Base-by-base conservation (phyloP, 179 eudicot genomes). In the Gypsophila paniculata region DNA sequence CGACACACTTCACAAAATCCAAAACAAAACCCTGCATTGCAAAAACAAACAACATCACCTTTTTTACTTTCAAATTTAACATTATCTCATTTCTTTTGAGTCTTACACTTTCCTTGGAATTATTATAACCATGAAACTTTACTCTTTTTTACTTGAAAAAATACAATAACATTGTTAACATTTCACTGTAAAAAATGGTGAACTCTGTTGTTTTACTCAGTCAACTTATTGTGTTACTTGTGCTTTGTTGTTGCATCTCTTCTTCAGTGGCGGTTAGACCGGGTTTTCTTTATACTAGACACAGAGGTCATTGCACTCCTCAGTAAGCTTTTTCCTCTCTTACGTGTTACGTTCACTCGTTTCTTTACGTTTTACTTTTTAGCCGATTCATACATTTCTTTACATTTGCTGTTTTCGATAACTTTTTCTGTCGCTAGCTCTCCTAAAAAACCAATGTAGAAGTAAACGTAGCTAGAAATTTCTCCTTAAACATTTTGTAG, bases 301-400 rank as follows among this genome's bases (percentile, higher is more conserved):
- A 75, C 76, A 81, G 87, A 85, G 96, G 98, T 72, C 83, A 78
- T 69, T 92, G 98, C 81, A 88, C 96, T 76, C 91, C 96, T 19
- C 90, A 86, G 98, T 92, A 85, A 79, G 75, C 19, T 8, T 36
- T 36, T 61, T 52, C 22, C 61, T 70, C 68, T 23, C 11, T 3
- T 39, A 1, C 34, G 34, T n/a, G 4, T 29, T 29, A 29, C 34
- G 34, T 1, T 29, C 34, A 29, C 2, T 29, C 46, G 8, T 42
- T 9, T 42, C 46, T 42, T 42, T 42, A 42, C 46, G 46, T 42
- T 0, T 42, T 42, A 29, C 34, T 29, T 29, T 29, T 29, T 29
- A 4, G 34, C 4, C 4, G 34, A 29, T 29, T 29, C 34, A 29
- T 29, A 1, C 4, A 29, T 29, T 29, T 29, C 34, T 29, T 29